Evolutionary conservation across 139 green algal species (phyloP), one percentile per base, ranked within the genome.

Genomic region (Gonium pectorale): DNA sequence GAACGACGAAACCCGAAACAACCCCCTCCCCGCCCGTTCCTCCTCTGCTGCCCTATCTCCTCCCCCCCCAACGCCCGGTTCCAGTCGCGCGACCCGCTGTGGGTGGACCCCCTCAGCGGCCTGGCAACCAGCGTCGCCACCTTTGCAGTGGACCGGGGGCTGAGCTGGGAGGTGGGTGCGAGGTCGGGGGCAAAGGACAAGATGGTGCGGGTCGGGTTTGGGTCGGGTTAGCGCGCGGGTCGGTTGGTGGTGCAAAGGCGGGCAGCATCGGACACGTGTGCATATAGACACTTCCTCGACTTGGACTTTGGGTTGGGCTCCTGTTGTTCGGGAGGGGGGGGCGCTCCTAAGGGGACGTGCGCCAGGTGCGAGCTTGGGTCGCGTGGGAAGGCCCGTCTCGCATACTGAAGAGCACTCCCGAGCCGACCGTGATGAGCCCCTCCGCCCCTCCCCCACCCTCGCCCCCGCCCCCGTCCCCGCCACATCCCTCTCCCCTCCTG

Each of bases 81-180:
- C 26, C 46, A 75, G 31, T 51, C 64, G 59, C 24, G 35, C 8
- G 3, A 15, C 6, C 40, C 67, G 31, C 67, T 92, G 71, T 93
- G 88, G 87, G 15, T 49, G 2, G 90, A 97, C 88, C 77, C 74
- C 0, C 71, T 90, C 24, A 94, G 68, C 44, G 80, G 81, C 22
- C 92, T 96, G 29, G 49, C 60, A 35, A 97, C 93, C 37, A 72
- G 87, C 31, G 68, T 59, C 15, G 91, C 95, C 40, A 80, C 91
- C 43, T 89, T 97, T 41, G 86, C 33, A 29, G 78, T 97, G 5
- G 94, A 97, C 88, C 68, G 94, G 9, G 94, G 94, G 21, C 67
- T 95, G 56, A 91, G 85, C 69, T 97, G 90, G 38, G 70, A 91
- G 80, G 90, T 91, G 35, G 6, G 85, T 2, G 41, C 21, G 3